Base-by-base conservation (phyloP, 768 basidiomycete species). In the Hypsizygus marmoreus region DNA sequence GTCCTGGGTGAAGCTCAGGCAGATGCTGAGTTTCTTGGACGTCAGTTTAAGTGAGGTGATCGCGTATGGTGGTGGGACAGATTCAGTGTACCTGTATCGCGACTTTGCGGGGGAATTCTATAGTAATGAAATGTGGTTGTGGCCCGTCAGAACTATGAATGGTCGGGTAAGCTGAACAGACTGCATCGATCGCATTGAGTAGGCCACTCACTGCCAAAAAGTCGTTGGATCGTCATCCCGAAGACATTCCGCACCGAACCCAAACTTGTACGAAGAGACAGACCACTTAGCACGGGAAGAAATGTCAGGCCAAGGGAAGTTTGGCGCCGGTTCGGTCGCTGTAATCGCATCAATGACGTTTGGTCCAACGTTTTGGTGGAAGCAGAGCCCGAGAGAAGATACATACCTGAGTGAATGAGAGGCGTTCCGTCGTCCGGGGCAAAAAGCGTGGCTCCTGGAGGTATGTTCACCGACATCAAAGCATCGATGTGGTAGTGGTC, bases 61-160 rank as follows among this genome's bases (percentile, higher is more conserved):
- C n/a, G n/a, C n/a, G n/a, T n/a, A n/a, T n/a, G n/a, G n/a, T n/a
- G n/a, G n/a, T n/a, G n/a, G n/a, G n/a, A n/a, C n/a, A n/a, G n/a
- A n/a, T n/a, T 14, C 37, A 28, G 31, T 69, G 17, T 45, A 92
- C 95, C 69, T 95, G 88, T 24, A 99, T 82, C 2, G 87, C 82
- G 17, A 97, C 86, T 62, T 92, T 90, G 32, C 87, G 81, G 16
- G 92, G 85, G 65, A 99, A 99, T 61, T 95, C 89, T 39, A 97
- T 75, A 0, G 94, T 95, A 58, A 98, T 90, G 52, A 89, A 89
- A 69, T 99, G 95, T 2, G 97, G 97, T 58, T 98, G 97, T 2
- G 95, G 92, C 2, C 97, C 97, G 61, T 98, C 97, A 3, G 87
- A 87, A 62, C 89, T 91, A n/a, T n/a, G n/a, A n/a, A n/a, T n/a